A percentile compares a stretch with the other conserved stretches of the same genome.
Evolutionary conservation across 495 filamentous ascomycete species (phyloP).

Genomic region (Lasiosphaeria hispida): DNA sequence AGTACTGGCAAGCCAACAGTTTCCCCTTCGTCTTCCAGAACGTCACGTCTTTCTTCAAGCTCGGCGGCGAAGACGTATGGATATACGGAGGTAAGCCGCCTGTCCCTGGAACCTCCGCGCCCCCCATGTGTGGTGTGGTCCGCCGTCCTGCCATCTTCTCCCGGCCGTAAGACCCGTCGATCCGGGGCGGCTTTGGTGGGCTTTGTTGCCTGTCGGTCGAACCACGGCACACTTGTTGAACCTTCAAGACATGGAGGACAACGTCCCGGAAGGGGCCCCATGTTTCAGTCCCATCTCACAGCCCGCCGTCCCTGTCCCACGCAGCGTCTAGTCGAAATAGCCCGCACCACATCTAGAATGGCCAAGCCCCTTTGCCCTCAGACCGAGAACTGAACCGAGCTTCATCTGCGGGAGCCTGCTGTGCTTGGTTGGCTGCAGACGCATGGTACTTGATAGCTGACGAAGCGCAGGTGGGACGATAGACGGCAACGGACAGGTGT

Average conservation of each 20-base stretch:
- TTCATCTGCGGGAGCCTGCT: no score
- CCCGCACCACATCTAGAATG: not conserved
- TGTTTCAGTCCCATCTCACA: no score
- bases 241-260: no score
- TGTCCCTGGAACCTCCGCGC: not conserved
- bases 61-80: slow-evolving; percentile 67
- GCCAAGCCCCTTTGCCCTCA: not conserved
- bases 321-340: not conserved
- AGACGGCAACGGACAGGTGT: slow-evolving; percentile 62
- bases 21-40: slow-evolving; percentile 65
- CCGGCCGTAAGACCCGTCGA: slow-evolving; percentile 16
- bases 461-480: slow-evolving; percentile 22
- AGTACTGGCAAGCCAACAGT: slow-evolving; percentile 63
- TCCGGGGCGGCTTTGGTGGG: not conserved
- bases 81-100: slow-evolving; percentile 47
- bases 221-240: no score
- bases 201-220: no score
- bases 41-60: slow-evolving; percentile 65
- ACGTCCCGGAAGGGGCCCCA: no score
- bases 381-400: no score
- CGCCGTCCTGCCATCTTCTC: not conserved
- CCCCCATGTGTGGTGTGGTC: not conserved
- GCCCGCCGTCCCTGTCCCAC: not conserved
- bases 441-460: slow-evolving; percentile 29
- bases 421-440: not conserved